These are phyloP conservation scores for Hebeloma cylindrosporum DNA, from an alignment of 768 basidiomycete genomes.

Conservation along the genomic window DNA sequence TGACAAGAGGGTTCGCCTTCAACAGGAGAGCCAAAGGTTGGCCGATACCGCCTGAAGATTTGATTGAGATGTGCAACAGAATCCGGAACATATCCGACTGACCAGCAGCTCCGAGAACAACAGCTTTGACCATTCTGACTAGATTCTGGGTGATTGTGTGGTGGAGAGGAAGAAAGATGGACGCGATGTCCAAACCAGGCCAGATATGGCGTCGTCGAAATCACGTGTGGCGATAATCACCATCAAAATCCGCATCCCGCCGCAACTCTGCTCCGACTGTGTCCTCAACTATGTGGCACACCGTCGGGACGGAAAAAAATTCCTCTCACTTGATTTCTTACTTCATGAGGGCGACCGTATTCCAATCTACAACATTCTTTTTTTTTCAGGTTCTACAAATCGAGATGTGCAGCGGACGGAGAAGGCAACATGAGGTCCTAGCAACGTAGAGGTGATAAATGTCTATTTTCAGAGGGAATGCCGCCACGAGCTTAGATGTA, in stretches of 20 bases:
- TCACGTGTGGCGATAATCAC: conserved; percentile 26
- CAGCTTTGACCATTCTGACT: conserved; percentile 66
- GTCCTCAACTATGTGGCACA: too few relatives aligned
- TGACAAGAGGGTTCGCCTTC: conserved; percentile 81
- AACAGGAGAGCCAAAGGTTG: conserved; percentile 93
- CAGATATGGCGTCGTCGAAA: conserved; percentile 17
- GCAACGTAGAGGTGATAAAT: not conserved
- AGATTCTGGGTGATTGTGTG: conserved; percentile 21
- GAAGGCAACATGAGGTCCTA: conserved; percentile 2
- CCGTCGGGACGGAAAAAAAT: too few relatives aligned
- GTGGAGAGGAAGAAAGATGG: conserved; percentile 19
- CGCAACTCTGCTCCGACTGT: too few relatives aligned
- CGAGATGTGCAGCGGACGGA: not conserved
- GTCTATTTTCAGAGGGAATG: not conserved
- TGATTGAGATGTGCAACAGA: conserved; percentile 7
- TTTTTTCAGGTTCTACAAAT: not conserved
- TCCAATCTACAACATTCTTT: not conserved
- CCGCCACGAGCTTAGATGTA: not conserved
- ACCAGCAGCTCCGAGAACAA: conserved; percentile 97
- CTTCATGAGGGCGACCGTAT: too few relatives aligned
- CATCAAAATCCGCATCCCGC: too few relatives aligned
- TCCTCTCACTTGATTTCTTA: too few relatives aligned
- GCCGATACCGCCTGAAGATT: conserved; percentile 81
- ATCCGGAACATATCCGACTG: conserved; percentile 13
- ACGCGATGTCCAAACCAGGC: conserved; percentile 16